Evolutionary conservation across 305 asterid genomes (phyloP), one percentile per base, ranked within the genome.

Genomic region (Rubia occidens): DNA sequence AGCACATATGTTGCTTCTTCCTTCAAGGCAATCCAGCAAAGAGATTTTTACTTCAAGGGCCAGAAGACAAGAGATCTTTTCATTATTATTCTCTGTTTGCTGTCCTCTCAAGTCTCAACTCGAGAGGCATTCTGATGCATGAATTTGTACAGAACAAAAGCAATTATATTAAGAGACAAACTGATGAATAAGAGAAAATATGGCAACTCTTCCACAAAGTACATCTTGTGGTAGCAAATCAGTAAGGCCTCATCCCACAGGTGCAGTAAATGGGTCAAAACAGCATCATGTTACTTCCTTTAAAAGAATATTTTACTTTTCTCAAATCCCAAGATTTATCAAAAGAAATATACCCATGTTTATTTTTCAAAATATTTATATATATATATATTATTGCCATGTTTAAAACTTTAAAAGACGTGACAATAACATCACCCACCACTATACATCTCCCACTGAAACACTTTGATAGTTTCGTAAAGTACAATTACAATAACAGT

Each of bases 121-220:
- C 11, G 3, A 64, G 39, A 44, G 53, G 42, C 14, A 42, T 42
- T 42, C 13, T 40, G 24, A 49, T 11, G 14, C 21, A 29, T 56
- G 39, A 10, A n/a, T 55, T 69, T 60, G 74, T 60, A 60, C 61
- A 70, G 14, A 20, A 70, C 32, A 11, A 63, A 43, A 45, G 39
- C 6, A 47, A 61, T 3, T 17, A 47, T 39, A 3, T 4, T 9
- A 15, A 70, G n/a, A 44, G 24, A 6, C 5, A 6, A n/a, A 64
- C 40, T 24, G 43, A 21, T 40, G 63, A 53, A 45, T 21, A 45
- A 8, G 54, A 47, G 68, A 44, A 49, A 61, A 21, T 61, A 54
- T 10, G 24, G 63, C 5, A 11, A 45, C 45, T n/a, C 18, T 70
- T 44, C 32, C 14, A 10, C 49, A 39, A 26, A 32, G 62, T 13